A percentile compares a stretch with the other conserved stretches of the same genome.
phyloP scores from a whole-genome alignment of 2,329 filamentous ascomycete genomes.

The Alternaria triticimaculans region DNA sequence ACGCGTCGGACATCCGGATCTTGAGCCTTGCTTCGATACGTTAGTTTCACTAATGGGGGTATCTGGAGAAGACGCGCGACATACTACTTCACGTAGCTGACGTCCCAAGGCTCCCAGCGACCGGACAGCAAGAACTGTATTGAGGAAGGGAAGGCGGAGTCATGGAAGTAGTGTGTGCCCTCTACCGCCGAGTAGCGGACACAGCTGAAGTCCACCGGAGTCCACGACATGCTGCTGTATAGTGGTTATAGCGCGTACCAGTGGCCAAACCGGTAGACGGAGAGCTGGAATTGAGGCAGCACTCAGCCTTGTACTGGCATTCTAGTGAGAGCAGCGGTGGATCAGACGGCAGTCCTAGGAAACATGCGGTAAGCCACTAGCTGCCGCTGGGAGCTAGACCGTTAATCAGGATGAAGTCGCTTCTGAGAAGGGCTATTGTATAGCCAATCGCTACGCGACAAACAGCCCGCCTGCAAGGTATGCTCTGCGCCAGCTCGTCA shows the following conservation, averaged over 20 bases:
- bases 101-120: conserved; percentile 41
- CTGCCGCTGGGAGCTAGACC: conserved; percentile 14
- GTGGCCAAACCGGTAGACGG: not conserved
- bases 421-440: conserved; percentile 4
- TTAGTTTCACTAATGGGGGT: conserved; percentile 10
- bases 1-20: conserved; percentile 40
- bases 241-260: not conserved
- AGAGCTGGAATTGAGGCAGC: conserved; percentile 7
- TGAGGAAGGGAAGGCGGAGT: conserved; percentile 31
- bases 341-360: conserved; percentile 16
- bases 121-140: conserved; percentile 42
- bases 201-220: conserved; percentile 33
- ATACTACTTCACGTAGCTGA: conserved; percentile 38
- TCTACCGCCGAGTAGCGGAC: conserved; percentile 41
- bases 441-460: conserved; percentile 16
- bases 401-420: conserved; percentile 22
- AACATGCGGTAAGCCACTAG: conserved; percentile 21
- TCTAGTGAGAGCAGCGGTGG: conserved; percentile 18
- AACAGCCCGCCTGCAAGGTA: conserved; percentile 22
- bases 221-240: conserved; percentile 36
- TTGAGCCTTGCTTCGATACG: conserved; percentile 26
- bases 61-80: conserved; percentile 7
- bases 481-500: conserved; percentile 17
- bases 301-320: conserved; percentile 6
- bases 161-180: conserved; percentile 41